Base-by-base conservation (phyloP, 306 rosid species). In the Cucurbita ficifolia region DNA sequence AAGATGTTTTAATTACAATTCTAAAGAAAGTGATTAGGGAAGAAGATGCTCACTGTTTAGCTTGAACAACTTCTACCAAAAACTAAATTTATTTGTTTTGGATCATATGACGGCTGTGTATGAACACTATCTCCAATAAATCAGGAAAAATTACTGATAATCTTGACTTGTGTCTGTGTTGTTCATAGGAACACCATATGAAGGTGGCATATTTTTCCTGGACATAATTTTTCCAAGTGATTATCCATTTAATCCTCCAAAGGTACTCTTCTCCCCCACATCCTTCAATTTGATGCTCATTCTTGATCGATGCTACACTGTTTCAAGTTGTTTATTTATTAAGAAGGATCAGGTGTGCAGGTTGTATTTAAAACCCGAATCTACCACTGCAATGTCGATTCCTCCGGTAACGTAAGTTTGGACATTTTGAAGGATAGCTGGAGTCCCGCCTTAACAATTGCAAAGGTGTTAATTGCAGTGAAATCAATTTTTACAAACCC, bases 371-470 rank as follows among this genome's bases (percentile, higher is more conserved):
- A 87, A 81, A 93, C 97, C 64, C 90, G 98, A 67, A 86, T 93
- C 73, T 93, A 84, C 86, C 96, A 90, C 83, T 90, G 97, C 86
- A 90, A 90, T 76, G 90, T 93, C 14, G 94, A 83, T 76, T 70
- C 86, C 57, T 43, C 80, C 11, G 97, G 97, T 35, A 81, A 76
- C 75, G 83, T 85, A 48, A 87, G 85, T 78, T 57, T 90, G 81
- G 88, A 87, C 69, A 86, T 90, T 50, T 82, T 93, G 75, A 89
- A 85, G 84, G 98, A 87, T 82, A 84, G 79, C 74, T 93, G 98
- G 98, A 93, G 97, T 86, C 98, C 98, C 50, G 98, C 97, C 33
- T 83, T 86, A 58, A 90, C 97, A 42, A 89, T 90, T 54, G 83
- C 90, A 6, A 89, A 87, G 85, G 92, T 93, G 78, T 84, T 93